phyloP scores from a whole-genome alignment of 331 rosid species.

The Prunus yedoensis region DNA sequence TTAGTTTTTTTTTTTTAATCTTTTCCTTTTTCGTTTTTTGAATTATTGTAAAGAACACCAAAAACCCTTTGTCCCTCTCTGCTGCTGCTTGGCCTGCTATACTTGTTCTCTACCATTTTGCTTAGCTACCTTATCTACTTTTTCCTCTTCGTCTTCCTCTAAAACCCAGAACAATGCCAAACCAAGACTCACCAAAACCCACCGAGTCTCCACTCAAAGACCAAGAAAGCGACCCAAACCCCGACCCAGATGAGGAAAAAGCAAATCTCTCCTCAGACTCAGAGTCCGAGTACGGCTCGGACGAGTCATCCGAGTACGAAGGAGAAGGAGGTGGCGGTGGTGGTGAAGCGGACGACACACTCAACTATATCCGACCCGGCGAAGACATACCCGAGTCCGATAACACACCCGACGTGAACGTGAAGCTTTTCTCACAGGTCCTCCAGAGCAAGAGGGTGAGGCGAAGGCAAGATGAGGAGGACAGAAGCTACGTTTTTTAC shows the following conservation, averaged over 20 bases:
- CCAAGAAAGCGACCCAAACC: slow-evolving; percentile 9
- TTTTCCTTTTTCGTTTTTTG: neutral
- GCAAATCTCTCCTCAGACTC: slow-evolving; percentile 23
- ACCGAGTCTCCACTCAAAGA: neutral
- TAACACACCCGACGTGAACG: slow-evolving; percentile 42
- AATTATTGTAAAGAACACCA: neutral
- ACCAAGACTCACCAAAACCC: slow-evolving; percentile 7
- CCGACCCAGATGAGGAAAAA: slow-evolving; percentile 13
- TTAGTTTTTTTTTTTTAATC: neutral
- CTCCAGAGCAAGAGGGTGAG: slow-evolving; percentile 26
- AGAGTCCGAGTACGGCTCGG: slow-evolving; percentile 32
- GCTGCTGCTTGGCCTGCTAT: neutral
- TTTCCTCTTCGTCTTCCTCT: slow-evolving; percentile 8
- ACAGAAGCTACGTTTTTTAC: neutral
- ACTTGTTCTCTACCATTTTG: neutral
- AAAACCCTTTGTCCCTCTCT: slow-evolving; percentile 6
- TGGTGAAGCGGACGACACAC: slow-evolving; percentile 22
- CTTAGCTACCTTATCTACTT: slow-evolving; percentile 39
- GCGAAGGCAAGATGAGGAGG: slow-evolving; percentile 26
- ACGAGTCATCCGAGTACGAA: slow-evolving; percentile 25
- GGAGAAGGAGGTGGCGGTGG: neutral
- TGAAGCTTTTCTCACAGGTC: slow-evolving; percentile 26
- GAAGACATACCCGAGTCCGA: slow-evolving; percentile 14
- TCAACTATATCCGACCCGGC: slow-evolving; percentile 13
- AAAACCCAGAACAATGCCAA: slow-evolving; percentile 27